Evolutionary conservation across 768 basidiomycete species (phyloP), one percentile per base, ranked within the genome.

Genomic region (Suillus brevipes): DNA sequence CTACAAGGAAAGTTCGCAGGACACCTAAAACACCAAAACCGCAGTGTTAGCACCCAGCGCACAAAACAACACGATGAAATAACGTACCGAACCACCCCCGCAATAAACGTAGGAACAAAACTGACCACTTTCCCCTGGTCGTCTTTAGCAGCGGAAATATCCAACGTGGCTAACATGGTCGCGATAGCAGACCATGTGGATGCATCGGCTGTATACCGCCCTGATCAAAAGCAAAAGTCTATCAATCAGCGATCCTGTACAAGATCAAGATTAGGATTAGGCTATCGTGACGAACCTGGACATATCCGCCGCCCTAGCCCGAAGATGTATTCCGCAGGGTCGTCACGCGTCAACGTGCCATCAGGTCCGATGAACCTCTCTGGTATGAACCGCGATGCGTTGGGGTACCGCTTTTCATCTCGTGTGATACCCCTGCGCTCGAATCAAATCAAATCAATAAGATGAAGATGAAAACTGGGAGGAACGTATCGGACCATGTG

Each of bases 121-220:
- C 31, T 23, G 43, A 65, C 58, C 16, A 45, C 62, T n/a, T 42
- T 36, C 6, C 65, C 53, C 14, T 64, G 38, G 10, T 64, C 62
- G n/a, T 64, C 65, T 37, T 42, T 28, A 20, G 65, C 53, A 20
- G 53, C 28, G 2, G 43, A 37, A 10, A 65, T 47, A 28, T 40
- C 31, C 31, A 65, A 10, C 7, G 68, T 43, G 18, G 67, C 56
- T 0, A 75, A 50, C 63, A 75, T 70, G n/a, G 40, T 63, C 37
- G 60, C 68, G 8, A 62, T 61, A 10, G 67, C 69, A 20, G 72
- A 65, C 74, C 74, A 75, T 7, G 23, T 23, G 3, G 70, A 68
- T 8, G 67, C 52, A 20, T 56, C 52, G 20, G 71, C 73, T 40
- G 72, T 53, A 55, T 64, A 49, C 9, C 72, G 68, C 13, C 74